Evolutionary conservation across 805 yeast genomes (phyloP), one percentile per base, ranked within the genome.

Genomic region (Lipomyces japonicus): DNA sequence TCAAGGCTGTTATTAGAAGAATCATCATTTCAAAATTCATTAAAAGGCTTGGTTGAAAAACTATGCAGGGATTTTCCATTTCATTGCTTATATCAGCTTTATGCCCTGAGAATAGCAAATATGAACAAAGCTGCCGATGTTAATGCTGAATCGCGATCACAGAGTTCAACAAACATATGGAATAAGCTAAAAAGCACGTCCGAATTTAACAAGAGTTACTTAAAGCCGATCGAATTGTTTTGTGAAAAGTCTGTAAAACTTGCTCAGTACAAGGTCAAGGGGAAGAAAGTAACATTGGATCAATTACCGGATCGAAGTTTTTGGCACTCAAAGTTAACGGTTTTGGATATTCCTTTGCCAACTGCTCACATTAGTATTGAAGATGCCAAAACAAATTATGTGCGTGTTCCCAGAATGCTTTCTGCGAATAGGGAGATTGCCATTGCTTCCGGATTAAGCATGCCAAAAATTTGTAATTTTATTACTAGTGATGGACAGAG

Each of bases 361-460:
- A 39, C 42, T 7, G 19, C 19, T 31, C 31, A n/a, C n/a, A 39
- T 39, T 7, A 6, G 35, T 18, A 25, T 39, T 39, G 5, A 12
- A 5, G 18, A 77, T 2, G 62, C 63, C 1, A 68, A 71, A 36
- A 70, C 74, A 1, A 67, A 71, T 10, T 84, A 85, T 60, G 46
- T 61, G 0, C 48, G 62, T 10, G 65, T 80, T 0, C 80, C 87
- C 0, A 61, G 63, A 0, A 76, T 93, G 39, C 38, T 55, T 0
- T 54, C 60, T 0, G 75, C 86, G 1, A 74, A 72, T 3, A 67
- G 73, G 0, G 65, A 61, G 2, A 70, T 90, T 1, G 54, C 66
- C 0, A 73, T 87, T n/a, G 93, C 97, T 0, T 79, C 93, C 0
- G 99, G 99, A 2, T 67, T 91, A 9, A 87, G 96, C 55, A 74